Conservation (phyloP, 139 green algal species). For the Closterium sp. region DNA sequence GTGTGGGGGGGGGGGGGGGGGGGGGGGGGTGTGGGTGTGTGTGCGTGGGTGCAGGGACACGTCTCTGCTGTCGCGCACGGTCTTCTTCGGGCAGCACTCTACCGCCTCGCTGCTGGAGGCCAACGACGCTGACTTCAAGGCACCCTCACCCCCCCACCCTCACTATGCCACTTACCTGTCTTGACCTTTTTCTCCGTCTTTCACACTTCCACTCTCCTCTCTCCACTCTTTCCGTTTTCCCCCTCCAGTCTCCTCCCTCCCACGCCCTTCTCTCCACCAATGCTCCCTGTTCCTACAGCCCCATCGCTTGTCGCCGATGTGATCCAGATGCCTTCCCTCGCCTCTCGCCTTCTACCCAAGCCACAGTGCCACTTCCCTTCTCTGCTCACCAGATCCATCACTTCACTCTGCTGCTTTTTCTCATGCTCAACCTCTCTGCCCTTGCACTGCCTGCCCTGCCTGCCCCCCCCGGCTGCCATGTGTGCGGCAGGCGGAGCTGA, state of each 20-base stretch:
- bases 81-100: slow-evolving; percentile 45
- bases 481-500: slow-evolving; percentile 13
- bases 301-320: neutral
- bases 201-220: neutral
- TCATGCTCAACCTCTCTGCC: neutral
- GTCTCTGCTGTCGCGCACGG: slow-evolving; percentile 5
- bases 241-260: neutral
- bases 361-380: neutral
- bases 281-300: neutral
- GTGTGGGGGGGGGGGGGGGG: too few relatives aligned
- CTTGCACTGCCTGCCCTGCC: neutral
- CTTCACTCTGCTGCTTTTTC: neutral
- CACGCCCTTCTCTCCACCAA: neutral
- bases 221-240: neutral
- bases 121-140: slow-evolving; percentile 44
- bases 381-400: neutral
- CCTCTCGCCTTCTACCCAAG: too few relatives aligned
- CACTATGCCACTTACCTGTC: neutral
- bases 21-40: neutral
- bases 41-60: slow-evolving; percentile 24
- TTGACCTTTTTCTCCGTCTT: neutral
- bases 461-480: too few relatives aligned
- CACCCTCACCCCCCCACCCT: neutral
- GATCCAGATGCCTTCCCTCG: too few relatives aligned
- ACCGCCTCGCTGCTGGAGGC: slow-evolving; percentile 24